Evolutionary conservation across 805 yeast species (phyloP), one percentile per base, ranked within the genome.

Genomic region (Metschnikowia chrysomelidarum): DNA sequence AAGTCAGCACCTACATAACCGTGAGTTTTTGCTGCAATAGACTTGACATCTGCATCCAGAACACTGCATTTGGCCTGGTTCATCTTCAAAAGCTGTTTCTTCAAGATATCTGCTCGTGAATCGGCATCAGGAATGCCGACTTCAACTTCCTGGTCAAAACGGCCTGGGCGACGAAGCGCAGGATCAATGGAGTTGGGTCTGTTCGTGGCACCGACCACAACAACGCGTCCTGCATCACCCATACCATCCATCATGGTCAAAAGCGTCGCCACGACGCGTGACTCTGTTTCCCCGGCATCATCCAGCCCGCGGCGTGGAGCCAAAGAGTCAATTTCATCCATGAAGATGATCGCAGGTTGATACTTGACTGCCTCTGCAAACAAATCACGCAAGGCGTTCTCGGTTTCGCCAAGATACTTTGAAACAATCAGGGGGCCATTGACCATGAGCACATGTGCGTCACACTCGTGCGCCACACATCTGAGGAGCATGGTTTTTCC

Each of bases 1-100:
- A 93, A 60, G 62, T 93, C 99, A 0, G 98, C 96, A 30, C 99
- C 99, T 2, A 93, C 98, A 54, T 87, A 93, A 5, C 98, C 98
- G 60, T 93, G 98, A 0, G 98, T 89, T 52, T 78, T 82, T 4
- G 76, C 59, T 0, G 96, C 87, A 26, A 89, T 62, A 2, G 49
- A 50, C n/a, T 62, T 55, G n/a, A 89, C 73, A 24, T 85, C 82
- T 0, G 67, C 78, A 0, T 56, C 62, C 0, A 69, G 53, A 24
- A 91, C 57, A 0, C 60, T 62, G 49, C 79, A 80, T 30, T 64
- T 67, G 5, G 49, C 46, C 4, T 39, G 17, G 27, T 61, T 62
- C 77, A 81, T 79, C 29, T 64, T 70, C 1, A 54, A 51, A 36
- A 91, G 73, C 46, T 82, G 84, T 46, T 81, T 73, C 13, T 49